Percentiles rank a stretch among this genome's conserved stretches.
Conservation (phyloP, 139 green algal species). For the Dunaliella primolecta region DNA sequence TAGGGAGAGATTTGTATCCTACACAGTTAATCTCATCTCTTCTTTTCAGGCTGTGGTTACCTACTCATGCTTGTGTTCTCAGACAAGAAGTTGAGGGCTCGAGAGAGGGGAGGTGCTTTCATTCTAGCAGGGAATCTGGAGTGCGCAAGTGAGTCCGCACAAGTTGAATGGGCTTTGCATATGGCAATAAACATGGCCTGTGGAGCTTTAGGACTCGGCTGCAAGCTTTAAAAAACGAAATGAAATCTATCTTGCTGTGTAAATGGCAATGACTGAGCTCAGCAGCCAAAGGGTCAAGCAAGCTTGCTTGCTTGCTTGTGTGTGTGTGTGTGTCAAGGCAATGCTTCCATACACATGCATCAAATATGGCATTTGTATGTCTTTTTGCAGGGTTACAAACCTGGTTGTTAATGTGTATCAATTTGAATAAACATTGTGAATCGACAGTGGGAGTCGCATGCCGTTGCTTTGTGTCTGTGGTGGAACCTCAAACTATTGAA, state of each 20-base stretch:
- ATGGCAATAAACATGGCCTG: neutral
- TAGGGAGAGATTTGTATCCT: too few species aligned
- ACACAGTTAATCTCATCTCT: too few species aligned
- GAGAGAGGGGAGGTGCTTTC: neutral
- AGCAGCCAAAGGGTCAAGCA: neutral
- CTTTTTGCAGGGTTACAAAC: neutral
- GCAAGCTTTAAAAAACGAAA: neutral
- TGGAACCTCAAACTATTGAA: too few species aligned
- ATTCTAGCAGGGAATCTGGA: neutral
- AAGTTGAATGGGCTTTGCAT: neutral
- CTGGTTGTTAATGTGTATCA: neutral
- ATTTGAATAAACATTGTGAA: too few species aligned
- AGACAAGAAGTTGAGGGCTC: neutral
- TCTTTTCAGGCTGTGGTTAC: neutral
- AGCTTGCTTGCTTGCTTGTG: neutral
- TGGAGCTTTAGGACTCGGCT: neutral
- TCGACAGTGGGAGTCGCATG: too few species aligned
- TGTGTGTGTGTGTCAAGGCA: neutral
- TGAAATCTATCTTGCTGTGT: too few species aligned
- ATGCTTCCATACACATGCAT: neutral
- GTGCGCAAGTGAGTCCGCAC: neutral
- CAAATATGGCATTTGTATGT: neutral
- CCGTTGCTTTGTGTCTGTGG: too few species aligned
- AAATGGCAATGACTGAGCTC: neutral
- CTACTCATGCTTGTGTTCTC: neutral